Conservation (phyloP, 2,329 filamentous ascomycete genomes). For the Exophiala dermatitidis region DNA sequence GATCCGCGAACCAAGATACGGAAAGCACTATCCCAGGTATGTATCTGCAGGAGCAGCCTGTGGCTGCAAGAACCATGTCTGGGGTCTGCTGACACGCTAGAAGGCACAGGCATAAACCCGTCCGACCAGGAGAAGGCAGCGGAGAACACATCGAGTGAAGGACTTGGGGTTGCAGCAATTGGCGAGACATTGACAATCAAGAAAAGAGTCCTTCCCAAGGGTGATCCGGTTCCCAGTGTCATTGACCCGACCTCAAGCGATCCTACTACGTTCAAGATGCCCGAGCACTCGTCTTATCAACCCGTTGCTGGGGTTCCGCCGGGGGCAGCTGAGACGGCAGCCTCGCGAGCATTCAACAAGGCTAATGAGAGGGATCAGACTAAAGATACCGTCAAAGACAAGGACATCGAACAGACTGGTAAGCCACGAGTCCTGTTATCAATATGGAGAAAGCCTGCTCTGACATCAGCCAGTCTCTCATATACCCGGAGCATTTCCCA, state of each 20-base stretch:
- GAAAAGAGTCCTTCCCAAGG: constrained; percentile 14
- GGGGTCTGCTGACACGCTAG: not conserved
- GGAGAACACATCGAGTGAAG: constrained; percentile 1
- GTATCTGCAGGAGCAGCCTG: not conserved
- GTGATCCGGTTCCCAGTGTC: constrained; percentile 20
- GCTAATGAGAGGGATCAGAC: constrained; percentile 5
- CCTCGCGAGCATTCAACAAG: constrained; percentile 15
- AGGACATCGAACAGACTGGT: constrained; percentile 14
- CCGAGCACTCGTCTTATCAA: constrained; percentile 17
- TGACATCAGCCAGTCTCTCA: constrained; percentile 12
- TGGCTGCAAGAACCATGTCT: not conserved
- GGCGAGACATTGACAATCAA: constrained; percentile 25
- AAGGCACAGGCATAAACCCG: constrained; percentile 2
- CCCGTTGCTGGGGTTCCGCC: constrained; percentile 14
- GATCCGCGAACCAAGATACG: not conserved
- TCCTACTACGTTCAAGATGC: constrained; percentile 22
- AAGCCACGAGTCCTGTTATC: constrained; percentile 1
- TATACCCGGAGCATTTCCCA: constrained; percentile 19
- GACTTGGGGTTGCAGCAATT: constrained; percentile 15
- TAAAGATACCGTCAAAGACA: not conserved
- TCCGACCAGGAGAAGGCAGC: not conserved
- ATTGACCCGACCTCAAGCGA: constrained; percentile 20
- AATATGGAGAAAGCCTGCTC: not conserved
- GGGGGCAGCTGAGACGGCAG: constrained; percentile 14
- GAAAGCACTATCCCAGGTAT: constrained; percentile 1